A percentile compares a stretch with the other conserved stretches of the same genome.
phyloP scores from a whole-genome alignment of 805 yeast genomes.

The Kazachstania martiniae region DNA sequence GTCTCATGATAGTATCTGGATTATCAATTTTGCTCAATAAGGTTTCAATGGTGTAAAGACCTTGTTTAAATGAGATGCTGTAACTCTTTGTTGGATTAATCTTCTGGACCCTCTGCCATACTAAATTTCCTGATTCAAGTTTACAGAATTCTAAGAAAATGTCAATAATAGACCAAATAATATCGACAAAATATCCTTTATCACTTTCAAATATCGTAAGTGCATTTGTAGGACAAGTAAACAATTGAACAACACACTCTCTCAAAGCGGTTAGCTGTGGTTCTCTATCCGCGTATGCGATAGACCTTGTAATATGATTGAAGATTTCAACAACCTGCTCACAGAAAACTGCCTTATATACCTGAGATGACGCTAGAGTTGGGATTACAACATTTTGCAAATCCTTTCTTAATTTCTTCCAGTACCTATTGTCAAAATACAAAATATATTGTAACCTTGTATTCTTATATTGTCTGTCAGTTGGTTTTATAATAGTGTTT shows the following conservation, averaged over 20 bases:
- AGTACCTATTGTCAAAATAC: slow-evolving; percentile 47
- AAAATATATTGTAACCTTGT: slow-evolving; percentile 51
- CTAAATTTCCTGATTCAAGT: slow-evolving; percentile 27
- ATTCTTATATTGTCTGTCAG: slow-evolving; percentile 13
- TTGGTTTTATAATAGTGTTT: slow-evolving; percentile 9
- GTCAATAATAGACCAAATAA: slow-evolving; percentile 37
- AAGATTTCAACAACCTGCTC: slow-evolving; percentile 44
- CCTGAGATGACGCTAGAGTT: slow-evolving; percentile 40
- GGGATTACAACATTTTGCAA: slow-evolving; percentile 44
- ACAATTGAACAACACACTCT: slow-evolving; percentile 71
- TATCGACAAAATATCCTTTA: slow-evolving; percentile 30
- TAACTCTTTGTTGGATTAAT: slow-evolving; percentile 28
- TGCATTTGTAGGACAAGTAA: slow-evolving; percentile 81
- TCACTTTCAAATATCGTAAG: slow-evolving; percentile 31
- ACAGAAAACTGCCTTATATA: slow-evolving; percentile 38
- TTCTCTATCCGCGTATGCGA: slow-evolving; percentile 67
- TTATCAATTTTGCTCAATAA: slow-evolving; percentile 26
- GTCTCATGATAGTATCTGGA: slow-evolving; percentile 24
- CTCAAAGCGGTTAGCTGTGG: slow-evolving; percentile 73
- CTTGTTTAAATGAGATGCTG: slow-evolving; percentile 27
- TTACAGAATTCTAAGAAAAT: slow-evolving; percentile 35
- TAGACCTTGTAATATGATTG: slow-evolving; percentile 37
- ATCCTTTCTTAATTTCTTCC: slow-evolving; percentile 39
- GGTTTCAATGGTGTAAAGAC: slow-evolving; percentile 27
- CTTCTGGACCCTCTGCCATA: slow-evolving; percentile 27